Conservation (phyloP, 345 rosid species). For the Murraya koenigii region DNA sequence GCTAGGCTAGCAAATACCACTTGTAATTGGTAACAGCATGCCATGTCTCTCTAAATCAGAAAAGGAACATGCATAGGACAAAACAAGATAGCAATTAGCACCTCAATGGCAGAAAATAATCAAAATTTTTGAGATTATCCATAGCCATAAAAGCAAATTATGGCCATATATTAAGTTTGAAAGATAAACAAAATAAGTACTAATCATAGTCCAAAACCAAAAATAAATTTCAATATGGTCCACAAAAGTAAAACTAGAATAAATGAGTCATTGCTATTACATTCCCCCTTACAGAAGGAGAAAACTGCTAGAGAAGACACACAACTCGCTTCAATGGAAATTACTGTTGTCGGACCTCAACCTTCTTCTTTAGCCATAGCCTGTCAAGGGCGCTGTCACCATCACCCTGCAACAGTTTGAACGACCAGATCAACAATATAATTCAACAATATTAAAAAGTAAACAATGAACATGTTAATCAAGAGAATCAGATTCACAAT, state of each 20-base stretch:
- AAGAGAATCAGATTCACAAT: background rate
- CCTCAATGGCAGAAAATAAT: background rate
- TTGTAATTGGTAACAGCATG: background rate
- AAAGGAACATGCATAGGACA: background rate
- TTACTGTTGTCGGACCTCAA: slow-evolving; percentile 30
- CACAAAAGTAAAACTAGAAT: slow-evolving; percentile 3
- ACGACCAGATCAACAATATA: background rate
- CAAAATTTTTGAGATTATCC: background rate
- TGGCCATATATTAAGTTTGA: background rate
- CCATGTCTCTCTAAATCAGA: no score
- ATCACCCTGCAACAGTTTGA: slow-evolving; percentile 41
- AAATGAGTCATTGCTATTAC: slow-evolving; percentile 3
- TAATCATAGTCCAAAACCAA: background rate
- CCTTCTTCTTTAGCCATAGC: slow-evolving; percentile 63
- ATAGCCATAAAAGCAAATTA: background rate
- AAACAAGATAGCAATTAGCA: background rate
- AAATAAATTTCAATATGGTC: background rate
- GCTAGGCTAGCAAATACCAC: background rate
- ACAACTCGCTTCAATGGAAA: background rate
- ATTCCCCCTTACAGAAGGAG: background rate
- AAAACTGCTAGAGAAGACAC: background rate
- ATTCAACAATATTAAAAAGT: background rate
- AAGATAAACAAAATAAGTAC: background rate
- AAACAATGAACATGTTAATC: background rate
- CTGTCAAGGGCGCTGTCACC: slow-evolving; percentile 54